Evolutionary conservation across 164 flowering plant genomes (phyloP).

Genomic region (Echeveria elegans): DNA sequence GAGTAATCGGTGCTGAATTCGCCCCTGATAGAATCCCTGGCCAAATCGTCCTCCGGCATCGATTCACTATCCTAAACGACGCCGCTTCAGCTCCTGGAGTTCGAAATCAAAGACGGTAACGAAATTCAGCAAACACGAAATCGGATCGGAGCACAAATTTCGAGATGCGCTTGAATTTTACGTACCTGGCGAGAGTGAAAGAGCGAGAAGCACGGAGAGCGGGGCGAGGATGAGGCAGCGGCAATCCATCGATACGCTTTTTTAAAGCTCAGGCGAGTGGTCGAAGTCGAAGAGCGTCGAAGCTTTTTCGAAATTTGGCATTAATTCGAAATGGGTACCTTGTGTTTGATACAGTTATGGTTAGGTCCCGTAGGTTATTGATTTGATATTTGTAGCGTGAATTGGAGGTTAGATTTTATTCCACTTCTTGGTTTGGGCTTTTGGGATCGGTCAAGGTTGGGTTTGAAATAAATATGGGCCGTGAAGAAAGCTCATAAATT

Average conservation of each 20-base stretch:
- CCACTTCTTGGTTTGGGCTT: too few species aligned
- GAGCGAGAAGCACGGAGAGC: not conserved
- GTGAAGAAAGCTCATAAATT: too few species aligned
- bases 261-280: constrained; percentile 6
- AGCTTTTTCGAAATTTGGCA: not conserved
- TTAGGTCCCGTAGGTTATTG: not conserved
- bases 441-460: too few species aligned
- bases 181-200: not conserved
- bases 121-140: too few species aligned
- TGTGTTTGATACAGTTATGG: not conserved
- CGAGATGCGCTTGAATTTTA: not conserved
- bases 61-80: constrained; percentile 40
- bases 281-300: not conserved
- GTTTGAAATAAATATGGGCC: too few species aligned
- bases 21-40: constrained; percentile 61
- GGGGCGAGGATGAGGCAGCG: not conserved
- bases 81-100: constrained; percentile 19
- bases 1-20: constrained; percentile 26
- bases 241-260: constrained; percentile 5
- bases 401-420: too few species aligned
- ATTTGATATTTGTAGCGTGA: too few species aligned
- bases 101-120: not conserved
- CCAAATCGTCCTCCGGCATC: constrained; percentile 49
- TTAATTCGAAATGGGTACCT: not conserved
- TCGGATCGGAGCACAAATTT: not conserved